Evolutionary conservation across 352 stramenopile species (phyloP).

Genomic region (Globisporangium okanoganense): DNA sequence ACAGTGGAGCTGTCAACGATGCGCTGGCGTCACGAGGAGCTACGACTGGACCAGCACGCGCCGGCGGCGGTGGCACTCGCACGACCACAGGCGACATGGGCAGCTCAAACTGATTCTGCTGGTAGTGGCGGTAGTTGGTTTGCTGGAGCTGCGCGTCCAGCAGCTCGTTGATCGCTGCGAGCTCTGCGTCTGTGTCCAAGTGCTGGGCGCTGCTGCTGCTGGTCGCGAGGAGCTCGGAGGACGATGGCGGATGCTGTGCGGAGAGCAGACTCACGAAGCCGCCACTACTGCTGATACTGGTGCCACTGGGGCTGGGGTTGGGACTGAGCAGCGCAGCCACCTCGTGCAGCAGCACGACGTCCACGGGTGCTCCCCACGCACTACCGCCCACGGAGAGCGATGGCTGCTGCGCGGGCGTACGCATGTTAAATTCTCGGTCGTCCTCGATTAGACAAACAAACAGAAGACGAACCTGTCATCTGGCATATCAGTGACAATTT

Average conservation of each 20-base stretch:
- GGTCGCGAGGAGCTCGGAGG: not conserved
- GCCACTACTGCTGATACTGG: not conserved
- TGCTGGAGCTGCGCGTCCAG: not conserved
- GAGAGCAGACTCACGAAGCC: not conserved
- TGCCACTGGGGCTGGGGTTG: not conserved
- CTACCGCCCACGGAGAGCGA: not conserved
- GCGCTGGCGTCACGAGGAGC: not conserved
- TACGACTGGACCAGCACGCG: not conserved
- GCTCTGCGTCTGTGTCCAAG: constrained; percentile 6
- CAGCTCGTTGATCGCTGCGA: constrained; percentile 7
- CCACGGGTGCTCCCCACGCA: not conserved
- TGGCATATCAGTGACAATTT: not conserved
- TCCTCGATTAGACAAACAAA: not conserved
- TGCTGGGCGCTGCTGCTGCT: no score
- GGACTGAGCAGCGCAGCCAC: constrained; percentile 9
- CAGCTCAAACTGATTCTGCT: not conserved
- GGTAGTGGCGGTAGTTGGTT: not conserved
- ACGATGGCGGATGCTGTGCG: not conserved
- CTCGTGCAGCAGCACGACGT: constrained; percentile 6
- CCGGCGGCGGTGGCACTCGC: not conserved
- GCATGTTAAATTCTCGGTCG: not conserved
- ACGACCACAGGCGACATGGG: not conserved
- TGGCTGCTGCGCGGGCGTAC: not conserved
- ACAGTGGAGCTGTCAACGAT: not conserved
- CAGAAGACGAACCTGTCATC: not conserved